Conservation (phyloP, 306 rosid genomes). For the Albizia julibrissin region DNA sequence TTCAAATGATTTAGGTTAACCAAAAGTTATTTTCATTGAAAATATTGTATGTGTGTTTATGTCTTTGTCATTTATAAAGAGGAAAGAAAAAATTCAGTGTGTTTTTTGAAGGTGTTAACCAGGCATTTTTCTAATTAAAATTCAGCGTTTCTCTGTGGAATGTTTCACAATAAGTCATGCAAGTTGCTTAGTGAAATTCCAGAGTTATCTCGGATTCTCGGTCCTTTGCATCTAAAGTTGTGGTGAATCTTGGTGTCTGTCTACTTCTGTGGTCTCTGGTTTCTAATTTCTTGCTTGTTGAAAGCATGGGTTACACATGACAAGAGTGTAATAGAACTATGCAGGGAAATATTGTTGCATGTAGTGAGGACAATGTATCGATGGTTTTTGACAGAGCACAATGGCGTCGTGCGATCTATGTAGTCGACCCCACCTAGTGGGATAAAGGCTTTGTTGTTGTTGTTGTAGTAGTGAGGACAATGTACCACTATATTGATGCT, state of each 20-base stretch:
- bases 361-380: not conserved
- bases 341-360: too few relatives aligned
- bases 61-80: not conserved
- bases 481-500: not conserved
- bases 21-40: too few relatives aligned
- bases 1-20: not conserved
- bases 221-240: not conserved
- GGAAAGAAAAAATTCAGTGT: not conserved
- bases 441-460: too few relatives aligned
- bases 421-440: too few relatives aligned
- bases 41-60: not conserved
- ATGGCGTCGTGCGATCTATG: too few relatives aligned
- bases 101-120: not conserved
- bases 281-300: not conserved
- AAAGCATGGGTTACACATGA: constrained; percentile 4
- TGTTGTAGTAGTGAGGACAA: not conserved
- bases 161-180: not conserved
- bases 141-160: constrained; percentile 3
- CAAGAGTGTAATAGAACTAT: not conserved
- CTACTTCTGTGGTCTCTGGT: not conserved
- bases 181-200: constrained; percentile 2
- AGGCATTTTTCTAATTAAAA: not conserved
- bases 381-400: too few relatives aligned
- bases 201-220: not conserved
- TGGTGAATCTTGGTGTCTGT: not conserved